Conservation (phyloP, 2,329 filamentous ascomycete species). For the Byssothecium circinans region DNA sequence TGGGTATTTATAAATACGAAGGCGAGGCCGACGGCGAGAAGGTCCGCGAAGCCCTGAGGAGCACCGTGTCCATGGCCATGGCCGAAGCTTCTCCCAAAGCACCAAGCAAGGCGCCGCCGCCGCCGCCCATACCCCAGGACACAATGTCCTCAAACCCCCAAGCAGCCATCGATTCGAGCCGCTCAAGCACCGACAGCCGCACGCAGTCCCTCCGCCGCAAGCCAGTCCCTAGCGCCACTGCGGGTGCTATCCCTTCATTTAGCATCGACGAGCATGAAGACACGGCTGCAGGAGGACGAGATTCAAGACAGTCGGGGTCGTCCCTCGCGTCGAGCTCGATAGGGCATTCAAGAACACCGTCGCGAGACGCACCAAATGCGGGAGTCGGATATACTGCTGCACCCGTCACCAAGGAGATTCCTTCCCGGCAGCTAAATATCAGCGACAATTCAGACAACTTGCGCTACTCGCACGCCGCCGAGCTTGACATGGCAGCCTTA, state of each 20-base stretch:
- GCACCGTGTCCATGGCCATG: constrained; percentile 25
- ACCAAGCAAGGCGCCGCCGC: constrained; percentile 26
- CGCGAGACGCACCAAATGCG: constrained; percentile 38
- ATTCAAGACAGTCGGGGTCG: constrained; percentile 39
- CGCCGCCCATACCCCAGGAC: constrained; percentile 31
- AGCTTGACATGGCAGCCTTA: constrained; percentile 30
- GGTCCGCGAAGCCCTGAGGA: not conserved
- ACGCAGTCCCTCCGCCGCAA: constrained; percentile 28
- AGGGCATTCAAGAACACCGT: constrained; percentile 40
- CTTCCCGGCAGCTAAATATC: constrained; percentile 39
- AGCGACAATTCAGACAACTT: constrained; percentile 34
- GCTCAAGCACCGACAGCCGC: constrained; percentile 23
- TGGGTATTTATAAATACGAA: constrained; percentile 1
- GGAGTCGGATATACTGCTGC: constrained; percentile 18
- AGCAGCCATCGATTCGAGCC: constrained; percentile 16
- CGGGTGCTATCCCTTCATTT: constrained; percentile 36
- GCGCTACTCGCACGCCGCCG: constrained; percentile 36
- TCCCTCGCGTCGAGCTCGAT: constrained; percentile 35
- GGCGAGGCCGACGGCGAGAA: constrained; percentile 2
- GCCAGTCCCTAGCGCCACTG: constrained; percentile 19
- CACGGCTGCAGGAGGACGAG: constrained; percentile 29
- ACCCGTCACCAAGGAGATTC: constrained; percentile 36
- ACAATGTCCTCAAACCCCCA: constrained; percentile 11
- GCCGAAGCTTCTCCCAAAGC: constrained; percentile 24
- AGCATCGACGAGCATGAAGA: constrained; percentile 36